These are phyloP conservation scores for Phellopilus nigrolimitatus DNA, from an alignment of 1,284 basidiomycete genomes.

Conservation along the genomic window DNA sequence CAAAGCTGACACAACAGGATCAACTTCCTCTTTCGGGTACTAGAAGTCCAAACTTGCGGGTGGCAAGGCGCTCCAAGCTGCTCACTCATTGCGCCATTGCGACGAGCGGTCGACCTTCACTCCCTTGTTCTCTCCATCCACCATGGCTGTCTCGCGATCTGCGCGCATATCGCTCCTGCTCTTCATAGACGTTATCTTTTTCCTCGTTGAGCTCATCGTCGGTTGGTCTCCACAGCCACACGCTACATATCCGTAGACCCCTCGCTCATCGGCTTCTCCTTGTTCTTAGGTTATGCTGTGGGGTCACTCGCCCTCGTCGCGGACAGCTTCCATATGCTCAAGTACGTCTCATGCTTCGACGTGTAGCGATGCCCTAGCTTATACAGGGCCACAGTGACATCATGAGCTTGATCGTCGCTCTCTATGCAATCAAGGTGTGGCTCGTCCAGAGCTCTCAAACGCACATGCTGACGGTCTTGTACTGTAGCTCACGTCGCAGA, in stretches of 20 bases:
- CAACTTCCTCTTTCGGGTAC: no score
- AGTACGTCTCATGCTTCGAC: constrained; percentile 46
- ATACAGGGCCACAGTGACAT: constrained; percentile 73
- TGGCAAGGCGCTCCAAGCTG: constrained; percentile 8
- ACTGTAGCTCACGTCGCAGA: constrained; percentile 46
- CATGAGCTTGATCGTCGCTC: constrained; percentile 89
- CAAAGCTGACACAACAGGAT: no score
- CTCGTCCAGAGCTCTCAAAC: constrained; percentile 9
- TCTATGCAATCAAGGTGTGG: constrained; percentile 91
- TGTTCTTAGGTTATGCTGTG: constrained; percentile 76
- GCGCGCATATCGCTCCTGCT: constrained; percentile 78
- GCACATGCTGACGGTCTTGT: constrained; percentile 17
- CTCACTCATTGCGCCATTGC: no score
- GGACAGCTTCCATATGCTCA: constrained; percentile 98
- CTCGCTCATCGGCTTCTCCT: constrained; percentile 10
- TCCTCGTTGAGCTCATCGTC: constrained; percentile 86
- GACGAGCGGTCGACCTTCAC: neutral
- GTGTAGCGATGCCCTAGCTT: constrained; percentile 6
- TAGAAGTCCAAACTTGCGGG: no score
- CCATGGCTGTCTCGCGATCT: constrained; percentile 65
- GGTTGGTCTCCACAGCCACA: constrained; percentile 47
- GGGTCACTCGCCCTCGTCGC: constrained; percentile 94
- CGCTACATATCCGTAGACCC: neutral
- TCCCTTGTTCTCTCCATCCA: constrained; percentile 2
- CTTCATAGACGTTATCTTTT: constrained; percentile 85